Evolutionary conservation across 2,329 filamentous ascomycete species (phyloP), one percentile per base, ranked within the genome.

Genomic region (Macrophomina tecta): DNA sequence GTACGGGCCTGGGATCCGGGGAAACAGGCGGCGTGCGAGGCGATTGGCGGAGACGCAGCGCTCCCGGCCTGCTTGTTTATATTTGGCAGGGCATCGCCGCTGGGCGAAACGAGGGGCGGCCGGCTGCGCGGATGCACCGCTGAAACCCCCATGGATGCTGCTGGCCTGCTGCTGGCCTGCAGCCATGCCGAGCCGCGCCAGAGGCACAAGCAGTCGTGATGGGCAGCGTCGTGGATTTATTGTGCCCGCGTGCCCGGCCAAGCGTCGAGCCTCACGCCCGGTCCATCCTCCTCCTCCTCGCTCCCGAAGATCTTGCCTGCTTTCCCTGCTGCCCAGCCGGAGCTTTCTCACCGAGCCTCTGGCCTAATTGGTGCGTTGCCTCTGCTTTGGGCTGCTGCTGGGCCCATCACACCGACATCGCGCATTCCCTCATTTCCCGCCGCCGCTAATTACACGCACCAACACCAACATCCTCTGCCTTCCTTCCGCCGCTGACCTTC

Each of bases 371-470:
- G 58, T 62, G 45, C 58, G 58, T 61, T 52, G 49, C 49, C 34
- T 28, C 23, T 49, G 46, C n/a, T 23, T 23, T 23, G 23, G 23
- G 23, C 46, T 28, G n/a, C 23, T 56, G 6, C 42, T 28, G 58
- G 28, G 8, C 45, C 45, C 42, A 45, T 62, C 45, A 49, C 58
- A 62, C 58, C 58, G 45, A 40, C 58, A 49, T 62, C 45, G 58
- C 45, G 58, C 58, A 62, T 62, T 62, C 58, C 58, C 58, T 62
- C 58, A 62, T 62, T 62, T 62, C 58, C 32, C 42, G 42, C 16
- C 40, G 28, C 56, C 56, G 55, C 40, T 34, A 46, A 49, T 60
- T 60, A 5, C 55, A 38, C 18, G 36, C 56, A 14, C 58, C 23
- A 62, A 62, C 58, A 62, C 2, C 42, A 28, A n/a, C 42, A 18